These are phyloP conservation scores for Mercurialis annua DNA, from an alignment of 345 rosid species.

Conservation along the genomic window DNA sequence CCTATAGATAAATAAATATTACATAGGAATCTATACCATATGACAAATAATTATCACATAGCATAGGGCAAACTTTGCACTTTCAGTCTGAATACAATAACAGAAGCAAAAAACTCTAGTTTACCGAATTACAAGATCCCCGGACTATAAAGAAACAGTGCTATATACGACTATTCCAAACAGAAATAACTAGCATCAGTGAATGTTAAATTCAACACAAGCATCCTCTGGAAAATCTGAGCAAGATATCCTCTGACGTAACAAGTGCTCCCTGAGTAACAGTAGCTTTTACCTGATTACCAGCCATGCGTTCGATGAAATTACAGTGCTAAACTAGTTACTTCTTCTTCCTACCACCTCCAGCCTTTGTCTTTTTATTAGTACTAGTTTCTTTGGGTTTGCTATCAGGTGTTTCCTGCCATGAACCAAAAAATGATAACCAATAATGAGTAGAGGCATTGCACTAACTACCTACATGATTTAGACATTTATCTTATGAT, in stretches of 20 bases:
- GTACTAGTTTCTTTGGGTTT: constrained; percentile 42
- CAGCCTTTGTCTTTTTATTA: constrained; percentile 62
- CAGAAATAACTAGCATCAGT: background rate
- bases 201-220: background rate
- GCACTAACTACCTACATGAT: background rate
- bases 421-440: constrained; percentile 18
- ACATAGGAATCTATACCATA: too few relatives aligned
- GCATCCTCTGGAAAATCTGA: background rate
- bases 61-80: too few relatives aligned
- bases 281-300: background rate
- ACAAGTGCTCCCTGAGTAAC: background rate
- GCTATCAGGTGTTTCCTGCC: constrained; percentile 49
- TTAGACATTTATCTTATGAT: background rate
- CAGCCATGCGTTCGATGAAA: background rate
- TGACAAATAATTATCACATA: too few relatives aligned
- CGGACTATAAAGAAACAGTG: background rate
- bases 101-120: background rate
- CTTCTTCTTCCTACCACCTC: constrained; percentile 66
- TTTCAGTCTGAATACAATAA: background rate
- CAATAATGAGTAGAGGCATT: background rate
- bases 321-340: constrained; percentile 19
- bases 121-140: background rate
- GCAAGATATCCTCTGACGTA: background rate
- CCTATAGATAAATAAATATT: too few relatives aligned
- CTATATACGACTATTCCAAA: background rate